Base-by-base conservation (phyloP, 768 basidiomycete species). In the Termitomyces sp. region DNA sequence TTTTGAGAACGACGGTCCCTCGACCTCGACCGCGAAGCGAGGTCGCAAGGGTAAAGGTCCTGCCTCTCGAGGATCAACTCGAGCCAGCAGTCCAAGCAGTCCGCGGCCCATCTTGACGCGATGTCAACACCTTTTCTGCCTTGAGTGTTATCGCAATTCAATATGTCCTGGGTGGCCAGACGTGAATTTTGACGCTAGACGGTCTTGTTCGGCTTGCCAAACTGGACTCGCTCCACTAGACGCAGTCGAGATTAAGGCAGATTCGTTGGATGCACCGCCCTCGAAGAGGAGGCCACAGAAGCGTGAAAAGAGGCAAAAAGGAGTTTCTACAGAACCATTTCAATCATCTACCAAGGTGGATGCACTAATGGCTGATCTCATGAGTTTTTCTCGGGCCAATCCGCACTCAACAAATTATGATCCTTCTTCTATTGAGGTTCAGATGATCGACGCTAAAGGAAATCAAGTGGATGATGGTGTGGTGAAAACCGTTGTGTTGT, bases 401-500 rank as follows among this genome's bases (percentile, higher is more conserved):
- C 94, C 92, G 16, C 78, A 91, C 68, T 96, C 94, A 18, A 70
- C 73, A 16, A 96, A 98, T 70, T 98, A 93, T 65, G 90, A 94
- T 69, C 86, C 90, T 18, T 72, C 74, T 22, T 78, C 83, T 37
- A 72, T 87, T 46, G 91, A 89, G 68, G 78, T 92, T 22, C 84
- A 92, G 66, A 85, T 90, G 78, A 76, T 91, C 26, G 91, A 95
- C 62, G 77, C 79, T 45, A 72, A 88, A 51, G 93, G 91, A 22
- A 84, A 85, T 59, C 79, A 80, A 26, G 64, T 89, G 16, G 87
- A 89, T 51, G 86, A 89, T 47, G 84, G 83, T 4, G 67, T 85
- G 34, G 75, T 89, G 53, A 98, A 99, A 77, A 95, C 93, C 4
- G 89, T 98, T 42, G 95, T 98, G 53, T 98, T 98, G 91, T 98